Evolutionary conservation across 768 basidiomycete species (phyloP), one percentile per base, ranked within the genome.

Genomic region (Lactarius akahatsu): DNA sequence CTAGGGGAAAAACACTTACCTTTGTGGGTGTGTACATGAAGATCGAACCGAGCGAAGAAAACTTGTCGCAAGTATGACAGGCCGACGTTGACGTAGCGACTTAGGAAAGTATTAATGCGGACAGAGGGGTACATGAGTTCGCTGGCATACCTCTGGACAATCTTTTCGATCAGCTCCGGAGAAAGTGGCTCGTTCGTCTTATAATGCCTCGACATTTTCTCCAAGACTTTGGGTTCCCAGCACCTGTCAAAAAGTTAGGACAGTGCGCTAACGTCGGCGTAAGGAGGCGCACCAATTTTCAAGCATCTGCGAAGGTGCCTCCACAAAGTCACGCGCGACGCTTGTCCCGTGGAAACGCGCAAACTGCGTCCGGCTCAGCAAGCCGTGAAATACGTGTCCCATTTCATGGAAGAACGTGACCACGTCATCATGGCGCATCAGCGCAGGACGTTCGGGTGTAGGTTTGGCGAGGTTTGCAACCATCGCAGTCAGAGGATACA

Each of bases 331-430:
- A 6, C 88, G 77, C 8, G 89, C 88, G 30, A 91, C 89, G 32
- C 85, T 83, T 38, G 90, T 93, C 23, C 93, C 92, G 70, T 94
- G 92, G 85, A 94, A 95, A 16, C 88, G 79, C 26, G 86, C 77
- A 73, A 86, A 94, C 66, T 82, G 83, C 38, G 91, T 92, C 65
- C 78, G 80, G 71, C 86, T 88, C 58, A 92, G 76, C 56, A 96
- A 76, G 0, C 78, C 78, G 67, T 81, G 81, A 74, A 79, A 80
- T 32, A 78, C 80, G 65, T 82, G 79, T 6, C 77, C 91, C 89
- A 92, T 91, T 76, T 94, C 93, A 71, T 95, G 93, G 84, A 94
- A 93, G 78, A 94, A 92, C 0, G 92, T 95, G 13, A 92, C 91
- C 1, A 92, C 92, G 64, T 93, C 91, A 71, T 89, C 87, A 67